Evolutionary conservation across 2,329 filamentous ascomycete genomes (phyloP), one percentile per base, ranked within the genome.

Genomic region (Colletotrichum spaethianum): DNA sequence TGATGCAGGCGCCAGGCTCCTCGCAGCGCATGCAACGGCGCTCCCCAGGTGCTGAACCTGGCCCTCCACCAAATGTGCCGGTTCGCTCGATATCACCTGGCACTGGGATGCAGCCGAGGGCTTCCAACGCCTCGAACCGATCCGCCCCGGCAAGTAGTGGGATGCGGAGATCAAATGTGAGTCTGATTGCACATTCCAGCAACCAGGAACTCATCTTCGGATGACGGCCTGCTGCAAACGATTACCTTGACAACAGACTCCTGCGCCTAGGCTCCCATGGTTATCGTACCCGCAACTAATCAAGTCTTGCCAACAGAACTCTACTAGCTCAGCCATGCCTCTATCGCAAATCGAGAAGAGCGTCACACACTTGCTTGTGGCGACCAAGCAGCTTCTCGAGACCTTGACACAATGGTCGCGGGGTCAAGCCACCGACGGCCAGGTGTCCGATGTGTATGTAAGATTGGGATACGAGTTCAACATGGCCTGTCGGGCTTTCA

Each of bases 301-400:
- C 52, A 73, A 36, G 2, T 71, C 63, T 36, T 75, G 76, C n/a
- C 28, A 33, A 42, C 57, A 74, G 73, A 73, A 73, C 55, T 74
- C 74, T 61, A 75, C 61, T 86, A 91, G 83, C 86, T 91, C 86
- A 86, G 94, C 86, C 87, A 94, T 90, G 78, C 89, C 89, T 76
- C 89, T 99, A 76, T 98, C 96, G 63, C 96, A 98, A 82, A 99
- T 99, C 83, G 96, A 99, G 86, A 98, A 98, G 86, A 98, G 95
- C 81, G 96, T 99, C 75, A 98, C 96, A 14, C 96, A 99, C 81
- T 93, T 99, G 55, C 91, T 99, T 44, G 96, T 99, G 75, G 96
- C 96, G 44, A 99, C 96, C 42, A 99, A 99, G 82, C 95, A 98
- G 83, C 91, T 99, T 2, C 92, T 99, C 74, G 96, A 99, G 85